Evolutionary conservation across 169 alveolate genomes (phyloP).

Genomic region (Plasmodium gaboni): DNA sequence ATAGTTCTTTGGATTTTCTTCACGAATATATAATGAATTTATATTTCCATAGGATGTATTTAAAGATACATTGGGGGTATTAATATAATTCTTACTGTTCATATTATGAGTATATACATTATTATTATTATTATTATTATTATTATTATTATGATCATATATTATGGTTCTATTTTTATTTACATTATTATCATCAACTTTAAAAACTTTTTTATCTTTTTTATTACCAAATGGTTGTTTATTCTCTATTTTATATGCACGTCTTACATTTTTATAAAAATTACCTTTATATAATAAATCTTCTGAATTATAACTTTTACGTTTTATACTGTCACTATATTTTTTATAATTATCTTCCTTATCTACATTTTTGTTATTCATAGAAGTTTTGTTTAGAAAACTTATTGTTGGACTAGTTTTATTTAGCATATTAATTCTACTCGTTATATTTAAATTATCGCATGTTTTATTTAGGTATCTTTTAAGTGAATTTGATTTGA

Average conservation of each 20-base stretch:
- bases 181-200: background rate
- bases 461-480: conserved; percentile 10
- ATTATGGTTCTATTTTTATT: background rate
- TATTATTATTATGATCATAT: background rate
- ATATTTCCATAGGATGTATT: background rate
- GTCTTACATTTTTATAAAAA: conserved; percentile 9
- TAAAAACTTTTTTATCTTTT: background rate
- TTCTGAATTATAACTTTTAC: conserved; percentile 55
- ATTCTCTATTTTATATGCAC: background rate
- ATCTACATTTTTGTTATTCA: background rate
- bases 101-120: background rate
- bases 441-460: conserved; percentile 8
- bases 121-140: background rate
- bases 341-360: background rate
- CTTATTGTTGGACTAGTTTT: conserved; percentile 7
- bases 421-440: background rate
- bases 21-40: background rate
- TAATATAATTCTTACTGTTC: background rate
- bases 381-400: conserved; percentile 19
- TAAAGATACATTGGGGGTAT: background rate
- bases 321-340: background rate
- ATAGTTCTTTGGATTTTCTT: background rate
- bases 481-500: background rate
- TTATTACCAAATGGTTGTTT: background rate
- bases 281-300: conserved; percentile 26